Percentiles rank a stretch among this genome's conserved stretches.
phyloP scores from a whole-genome alignment of 257 asterid species.

The Osmanthus fragrans region DNA sequence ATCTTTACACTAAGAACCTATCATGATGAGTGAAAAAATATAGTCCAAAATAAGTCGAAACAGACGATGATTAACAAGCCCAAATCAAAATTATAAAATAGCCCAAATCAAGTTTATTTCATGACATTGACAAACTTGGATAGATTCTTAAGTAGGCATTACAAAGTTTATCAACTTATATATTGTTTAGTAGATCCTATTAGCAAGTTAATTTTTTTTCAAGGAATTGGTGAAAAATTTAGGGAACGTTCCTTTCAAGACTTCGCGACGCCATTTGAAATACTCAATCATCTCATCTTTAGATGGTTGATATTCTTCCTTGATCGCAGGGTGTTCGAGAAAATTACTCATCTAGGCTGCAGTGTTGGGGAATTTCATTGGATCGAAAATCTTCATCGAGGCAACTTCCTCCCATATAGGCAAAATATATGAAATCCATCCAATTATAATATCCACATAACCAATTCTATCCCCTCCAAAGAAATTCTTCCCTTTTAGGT shows the following conservation, averaged over 20 bases:
- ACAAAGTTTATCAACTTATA: neutral
- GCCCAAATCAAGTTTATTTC: no score
- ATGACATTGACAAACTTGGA: no score
- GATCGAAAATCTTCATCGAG: conserved; percentile 31
- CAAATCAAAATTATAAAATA: no score
- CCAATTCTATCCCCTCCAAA: conserved; percentile 53
- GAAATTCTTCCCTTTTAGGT: conserved; percentile 27
- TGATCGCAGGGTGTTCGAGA: conserved; percentile 21
- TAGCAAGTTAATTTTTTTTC: no score
- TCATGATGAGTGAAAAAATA: no score
- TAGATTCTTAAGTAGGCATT: no score
- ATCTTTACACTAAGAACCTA: no score
- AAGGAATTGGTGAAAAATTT: neutral
- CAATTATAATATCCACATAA: conserved; percentile 37
- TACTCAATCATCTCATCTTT: conserved; percentile 17
- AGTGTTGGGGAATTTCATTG: conserved; percentile 19
- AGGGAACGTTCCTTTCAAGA: neutral
- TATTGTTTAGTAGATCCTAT: neutral
- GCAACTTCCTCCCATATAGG: conserved; percentile 42
- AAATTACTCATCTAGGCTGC: conserved; percentile 24
- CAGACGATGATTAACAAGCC: no score
- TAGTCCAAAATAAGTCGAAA: no score
- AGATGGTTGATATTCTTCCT: conserved; percentile 29
- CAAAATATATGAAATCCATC: conserved; percentile 31
- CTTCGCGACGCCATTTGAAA: conserved; percentile 21